Conservation (phyloP, 2,329 filamentous ascomycete species). For the Penicillium freii region DNA sequence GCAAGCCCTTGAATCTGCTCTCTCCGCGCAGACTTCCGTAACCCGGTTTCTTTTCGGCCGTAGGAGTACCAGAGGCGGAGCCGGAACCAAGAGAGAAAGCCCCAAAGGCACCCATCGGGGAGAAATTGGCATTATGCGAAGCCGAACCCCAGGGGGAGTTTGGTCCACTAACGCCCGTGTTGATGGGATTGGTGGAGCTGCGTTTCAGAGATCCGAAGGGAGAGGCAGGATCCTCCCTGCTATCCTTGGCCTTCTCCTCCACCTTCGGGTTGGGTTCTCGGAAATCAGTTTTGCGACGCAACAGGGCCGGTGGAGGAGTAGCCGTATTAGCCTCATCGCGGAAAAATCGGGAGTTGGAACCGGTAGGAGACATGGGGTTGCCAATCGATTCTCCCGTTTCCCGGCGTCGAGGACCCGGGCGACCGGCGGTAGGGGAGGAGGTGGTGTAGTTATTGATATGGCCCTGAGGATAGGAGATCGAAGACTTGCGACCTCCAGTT, state of each 20-base stretch:
- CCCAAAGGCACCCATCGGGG: slow-evolving; percentile 81
- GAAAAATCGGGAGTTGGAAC: slow-evolving; percentile 46
- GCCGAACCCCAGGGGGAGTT: slow-evolving; percentile 60
- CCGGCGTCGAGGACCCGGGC: slow-evolving; percentile 75
- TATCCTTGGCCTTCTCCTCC: slow-evolving; percentile 54
- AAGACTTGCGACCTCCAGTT: slow-evolving; percentile 69
- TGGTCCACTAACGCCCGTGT: slow-evolving; percentile 48
- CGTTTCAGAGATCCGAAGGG: slow-evolving; percentile 58
- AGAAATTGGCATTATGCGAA: slow-evolving; percentile 61
- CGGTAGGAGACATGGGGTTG: slow-evolving; percentile 50
- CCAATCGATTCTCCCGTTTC: slow-evolving; percentile 74
- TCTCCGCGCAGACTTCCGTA: slow-evolving; percentile 68
- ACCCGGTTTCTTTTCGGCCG: slow-evolving; percentile 68
- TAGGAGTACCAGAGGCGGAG: slow-evolving; percentile 51
- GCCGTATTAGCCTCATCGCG: slow-evolving; percentile 54
- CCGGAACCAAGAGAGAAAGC: slow-evolving; percentile 70
- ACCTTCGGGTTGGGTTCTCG: slow-evolving; percentile 49
- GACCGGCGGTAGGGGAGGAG: slow-evolving; percentile 69
- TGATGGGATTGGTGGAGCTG: slow-evolving; percentile 54
- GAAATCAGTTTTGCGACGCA: slow-evolving; percentile 62
- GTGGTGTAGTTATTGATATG: slow-evolving; percentile 64
- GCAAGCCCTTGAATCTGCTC: slow-evolving; percentile 81
- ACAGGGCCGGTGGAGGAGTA: slow-evolving; percentile 59
- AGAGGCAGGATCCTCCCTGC: slow-evolving; percentile 39
- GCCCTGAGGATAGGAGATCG: slow-evolving; percentile 67